Evolutionary conservation across 257 asterid species (phyloP).

Genomic region (Anisodus tanguticus): DNA sequence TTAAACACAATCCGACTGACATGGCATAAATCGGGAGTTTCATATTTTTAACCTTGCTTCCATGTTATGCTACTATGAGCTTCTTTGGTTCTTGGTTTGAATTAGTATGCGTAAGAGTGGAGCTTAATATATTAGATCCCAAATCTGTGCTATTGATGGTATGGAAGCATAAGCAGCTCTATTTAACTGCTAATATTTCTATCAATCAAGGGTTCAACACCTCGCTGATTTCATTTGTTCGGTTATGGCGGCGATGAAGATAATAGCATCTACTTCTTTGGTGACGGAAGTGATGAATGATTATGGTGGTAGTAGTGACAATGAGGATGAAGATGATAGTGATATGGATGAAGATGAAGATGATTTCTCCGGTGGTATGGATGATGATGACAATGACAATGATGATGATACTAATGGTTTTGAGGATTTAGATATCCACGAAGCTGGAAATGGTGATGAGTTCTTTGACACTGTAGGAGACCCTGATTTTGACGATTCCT

Average conservation of each 20-base stretch:
- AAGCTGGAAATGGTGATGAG: conserved; percentile 29
- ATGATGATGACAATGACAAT: neutral
- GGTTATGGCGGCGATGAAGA: conserved; percentile 47
- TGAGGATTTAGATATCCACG: neutral
- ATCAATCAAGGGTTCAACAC: conserved; percentile 49
- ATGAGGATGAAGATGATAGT: conserved; percentile 24
- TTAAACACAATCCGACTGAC: too few species aligned
- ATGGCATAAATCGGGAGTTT: too few species aligned
- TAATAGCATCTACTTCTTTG: conserved; percentile 33
- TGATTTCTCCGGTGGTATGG: conserved; percentile 17
- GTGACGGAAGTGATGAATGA: conserved; percentile 26
- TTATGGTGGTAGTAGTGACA: neutral
- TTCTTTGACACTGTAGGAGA: conserved; percentile 32
- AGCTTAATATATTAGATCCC: neutral
- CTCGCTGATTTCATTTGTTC: conserved; percentile 48
- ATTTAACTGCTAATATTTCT: conserved; percentile 43
- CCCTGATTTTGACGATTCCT: conserved; percentile 31
- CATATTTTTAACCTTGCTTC: too few species aligned
- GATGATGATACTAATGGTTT: conserved; percentile 5
- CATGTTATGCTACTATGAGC: too few species aligned
- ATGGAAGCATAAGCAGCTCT: conserved; percentile 45
- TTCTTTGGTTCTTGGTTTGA: too few species aligned
- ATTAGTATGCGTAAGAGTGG: too few species aligned
- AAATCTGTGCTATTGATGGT: conserved; percentile 35
- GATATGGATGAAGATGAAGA: conserved; percentile 32